A percentile compares a stretch with the other conserved stretches of the same genome.
Evolutionary conservation across 2,329 filamentous ascomycete species (phyloP).

Genomic region (Bertia moriformis): DNA sequence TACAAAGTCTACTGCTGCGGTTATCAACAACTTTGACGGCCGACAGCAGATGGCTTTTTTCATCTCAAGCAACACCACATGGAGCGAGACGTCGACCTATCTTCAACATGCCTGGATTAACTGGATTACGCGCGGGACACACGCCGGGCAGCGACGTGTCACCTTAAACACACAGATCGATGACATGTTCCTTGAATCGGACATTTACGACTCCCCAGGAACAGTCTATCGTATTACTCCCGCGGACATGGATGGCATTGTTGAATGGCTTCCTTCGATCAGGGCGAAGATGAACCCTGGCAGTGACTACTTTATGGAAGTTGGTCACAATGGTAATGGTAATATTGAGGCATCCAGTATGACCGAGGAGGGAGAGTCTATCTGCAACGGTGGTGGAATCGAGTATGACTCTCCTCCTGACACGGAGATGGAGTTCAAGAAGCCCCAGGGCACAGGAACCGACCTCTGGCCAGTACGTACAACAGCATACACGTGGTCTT

Average conservation of each 20-base stretch:
- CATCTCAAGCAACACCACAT: conserved; percentile 28
- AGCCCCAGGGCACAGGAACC: conserved; percentile 31
- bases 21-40: conserved; percentile 41
- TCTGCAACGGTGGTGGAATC: conserved; percentile 25
- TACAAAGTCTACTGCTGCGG: conserved; percentile 30
- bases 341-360: conserved; percentile 36
- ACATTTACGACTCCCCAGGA: conserved; percentile 30
- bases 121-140: conserved; percentile 44
- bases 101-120: conserved; percentile 48
- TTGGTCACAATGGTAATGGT: conserved; percentile 33
- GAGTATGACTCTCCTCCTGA: conserved; percentile 27
- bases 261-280: conserved; percentile 23
- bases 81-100: conserved; percentile 34
- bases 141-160: conserved; percentile 32
- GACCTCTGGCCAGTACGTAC: conserved; percentile 33
- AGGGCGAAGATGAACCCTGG: conserved; percentile 32
- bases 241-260: conserved; percentile 28
- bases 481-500: conserved; percentile 33
- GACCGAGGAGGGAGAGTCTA: conserved; percentile 22
- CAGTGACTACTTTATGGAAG: conserved; percentile 34
- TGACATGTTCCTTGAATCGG: conserved; percentile 41
- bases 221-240: conserved; percentile 30
- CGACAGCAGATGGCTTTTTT: conserved; percentile 51
- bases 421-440: conserved; percentile 27
- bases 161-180: conserved; percentile 44